phyloP scores from a whole-genome alignment of 768 basidiomycete genomes.

The Hericium erinaceus region DNA sequence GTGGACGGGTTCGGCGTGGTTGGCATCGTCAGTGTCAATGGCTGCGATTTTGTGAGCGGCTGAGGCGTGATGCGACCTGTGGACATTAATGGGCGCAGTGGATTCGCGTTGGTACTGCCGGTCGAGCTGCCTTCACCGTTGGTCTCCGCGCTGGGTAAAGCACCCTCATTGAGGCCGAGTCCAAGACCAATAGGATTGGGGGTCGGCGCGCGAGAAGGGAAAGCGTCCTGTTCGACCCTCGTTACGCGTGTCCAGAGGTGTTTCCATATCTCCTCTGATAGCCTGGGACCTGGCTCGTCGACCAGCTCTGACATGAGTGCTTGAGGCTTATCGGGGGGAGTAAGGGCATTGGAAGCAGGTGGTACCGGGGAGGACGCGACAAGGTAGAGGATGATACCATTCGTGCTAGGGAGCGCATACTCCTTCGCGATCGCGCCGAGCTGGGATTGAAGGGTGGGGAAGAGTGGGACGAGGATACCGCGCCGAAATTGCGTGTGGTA shows the following conservation, averaged over 20 bases:
- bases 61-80: slow-evolving; percentile 23
- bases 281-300: slow-evolving; percentile 63
- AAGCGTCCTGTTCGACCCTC: slow-evolving; percentile 44
- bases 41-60: slow-evolving; percentile 11
- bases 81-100: slow-evolving; percentile 37
- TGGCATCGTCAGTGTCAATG: slow-evolving; percentile 4
- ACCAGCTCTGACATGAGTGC: slow-evolving; percentile 22
- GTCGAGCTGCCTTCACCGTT: not conserved
- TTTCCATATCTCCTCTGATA: slow-evolving; percentile 85
- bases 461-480: slow-evolving; percentile 80
- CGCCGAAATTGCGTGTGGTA: slow-evolving; percentile 74
- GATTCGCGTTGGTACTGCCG: slow-evolving; percentile 17
- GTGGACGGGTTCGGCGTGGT: slow-evolving; percentile 34
- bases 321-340: slow-evolving; percentile 8
- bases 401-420: slow-evolving; percentile 82
- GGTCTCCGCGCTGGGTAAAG: slow-evolving; percentile 2
- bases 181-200: slow-evolving; percentile 38
- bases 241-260: slow-evolving; percentile 73
- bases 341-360: slow-evolving; percentile 7
- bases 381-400: slow-evolving; percentile 79
- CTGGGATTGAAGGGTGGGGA: slow-evolving; percentile 77
- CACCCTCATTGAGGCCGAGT: slow-evolving; percentile 9
- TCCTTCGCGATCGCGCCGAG: slow-evolving; percentile 85
- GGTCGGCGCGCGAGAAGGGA: slow-evolving; percentile 24
- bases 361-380: slow-evolving; percentile 30